These are phyloP conservation scores for Hymenoscyphus fructigenus DNA, from an alignment of 2,329 filamentous ascomycete species.

Conservation along the genomic window DNA sequence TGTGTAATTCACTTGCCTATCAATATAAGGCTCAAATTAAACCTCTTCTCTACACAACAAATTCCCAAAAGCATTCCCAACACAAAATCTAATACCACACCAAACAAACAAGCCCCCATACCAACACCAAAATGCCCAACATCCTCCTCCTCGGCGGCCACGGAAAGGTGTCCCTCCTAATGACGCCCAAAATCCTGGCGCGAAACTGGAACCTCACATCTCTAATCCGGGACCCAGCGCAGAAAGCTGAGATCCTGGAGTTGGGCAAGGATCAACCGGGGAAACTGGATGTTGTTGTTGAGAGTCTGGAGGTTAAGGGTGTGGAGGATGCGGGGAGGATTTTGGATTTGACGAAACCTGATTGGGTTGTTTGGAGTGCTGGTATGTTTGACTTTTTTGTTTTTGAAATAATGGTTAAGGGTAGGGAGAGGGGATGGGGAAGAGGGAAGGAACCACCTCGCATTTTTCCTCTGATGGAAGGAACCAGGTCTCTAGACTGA, in stretches of 20 bases:
- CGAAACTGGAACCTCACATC: slow-evolving; percentile 76
- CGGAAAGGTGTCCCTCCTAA: slow-evolving; percentile 72
- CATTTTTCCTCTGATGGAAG: too few relatives aligned
- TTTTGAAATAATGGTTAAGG: background rate
- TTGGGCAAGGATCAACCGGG: slow-evolving; percentile 39
- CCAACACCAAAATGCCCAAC: slow-evolving; percentile 15
- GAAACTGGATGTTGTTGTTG: slow-evolving; percentile 62
- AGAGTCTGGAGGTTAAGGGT: slow-evolving; percentile 60
- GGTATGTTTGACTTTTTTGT: slow-evolving; percentile 43
- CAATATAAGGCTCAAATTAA: too few relatives aligned
- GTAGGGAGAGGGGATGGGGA: background rate
- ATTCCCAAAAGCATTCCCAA: background rate
- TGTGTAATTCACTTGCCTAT: background rate
- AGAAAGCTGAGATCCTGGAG: slow-evolving; percentile 60
- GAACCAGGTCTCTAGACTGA: too few relatives aligned
- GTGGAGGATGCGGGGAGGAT: slow-evolving; percentile 56
- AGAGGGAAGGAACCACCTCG: background rate
- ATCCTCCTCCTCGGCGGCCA: slow-evolving; percentile 70
- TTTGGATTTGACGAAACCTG: slow-evolving; percentile 57
- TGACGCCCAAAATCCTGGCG: slow-evolving; percentile 74
- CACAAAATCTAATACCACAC: background rate
- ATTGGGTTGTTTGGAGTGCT: slow-evolving; percentile 69
- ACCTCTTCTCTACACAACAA: background rate
- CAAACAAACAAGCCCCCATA: background rate
- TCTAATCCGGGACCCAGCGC: slow-evolving; percentile 71